Conservation (phyloP, 2,329 filamentous ascomycete genomes). For the Botrytis fabae region DNA sequence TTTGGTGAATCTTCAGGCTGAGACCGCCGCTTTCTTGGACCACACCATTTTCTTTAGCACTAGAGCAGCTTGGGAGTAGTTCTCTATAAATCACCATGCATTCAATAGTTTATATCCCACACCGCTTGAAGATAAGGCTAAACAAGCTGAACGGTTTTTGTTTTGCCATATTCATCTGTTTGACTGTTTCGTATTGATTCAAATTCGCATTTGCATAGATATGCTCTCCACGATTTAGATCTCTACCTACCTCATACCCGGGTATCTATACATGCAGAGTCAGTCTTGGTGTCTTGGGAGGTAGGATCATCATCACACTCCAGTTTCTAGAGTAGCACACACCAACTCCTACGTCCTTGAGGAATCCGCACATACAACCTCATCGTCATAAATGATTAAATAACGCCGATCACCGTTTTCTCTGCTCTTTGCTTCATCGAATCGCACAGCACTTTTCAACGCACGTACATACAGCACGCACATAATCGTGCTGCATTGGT, state of each 20-base stretch:
- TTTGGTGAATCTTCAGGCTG: not conserved
- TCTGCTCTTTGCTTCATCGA: not conserved
- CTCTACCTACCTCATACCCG: not conserved
- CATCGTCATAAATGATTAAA: slow-evolving; percentile 10
- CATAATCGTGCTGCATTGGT: not conserved
- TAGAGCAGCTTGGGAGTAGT: not conserved
- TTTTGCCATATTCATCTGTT: not conserved
- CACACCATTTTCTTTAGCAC: not conserved
- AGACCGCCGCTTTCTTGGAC: slow-evolving; percentile 1
- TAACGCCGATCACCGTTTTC: slow-evolving; percentile 5
- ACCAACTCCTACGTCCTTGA: slow-evolving; percentile 1
- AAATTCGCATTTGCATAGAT: not conserved
- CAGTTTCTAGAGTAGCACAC: not conserved
- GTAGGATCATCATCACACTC: not conserved
- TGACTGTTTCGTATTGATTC: not conserved
- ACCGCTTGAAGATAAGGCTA: not conserved
- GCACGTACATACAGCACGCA: slow-evolving; percentile 4
- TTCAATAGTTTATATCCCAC: not conserved
- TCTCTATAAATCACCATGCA: not conserved
- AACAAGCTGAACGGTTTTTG: slow-evolving; percentile 1
- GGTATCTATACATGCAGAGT: not conserved
- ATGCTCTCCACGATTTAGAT: not conserved
- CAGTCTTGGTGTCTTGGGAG: not conserved
- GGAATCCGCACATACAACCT: not conserved
- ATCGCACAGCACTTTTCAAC: not conserved